Evolutionary conservation across 75 land plant species (phyloP).

Genomic region (Adiantum capillusveneris): DNA sequence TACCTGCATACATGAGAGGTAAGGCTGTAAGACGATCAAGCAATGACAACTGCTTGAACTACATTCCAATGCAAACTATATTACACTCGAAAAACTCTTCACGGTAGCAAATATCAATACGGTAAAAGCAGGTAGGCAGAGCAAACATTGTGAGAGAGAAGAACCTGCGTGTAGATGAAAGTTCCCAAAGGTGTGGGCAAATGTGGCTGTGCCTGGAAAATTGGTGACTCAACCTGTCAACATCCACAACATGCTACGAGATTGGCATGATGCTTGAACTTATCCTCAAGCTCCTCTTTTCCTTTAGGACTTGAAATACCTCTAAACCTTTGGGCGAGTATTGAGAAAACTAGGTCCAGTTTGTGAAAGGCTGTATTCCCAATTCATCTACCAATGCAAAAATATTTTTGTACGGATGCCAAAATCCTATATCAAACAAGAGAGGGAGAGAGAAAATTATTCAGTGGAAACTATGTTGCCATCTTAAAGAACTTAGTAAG

Average conservation of each 20-base stretch:
- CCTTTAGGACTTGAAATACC: conserved; percentile 28
- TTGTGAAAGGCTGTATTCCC: conserved; percentile 67
- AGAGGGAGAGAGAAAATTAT: no score
- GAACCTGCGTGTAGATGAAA: conserved; percentile 64
- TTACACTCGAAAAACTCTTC: conserved; percentile 1
- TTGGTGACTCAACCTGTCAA: conserved; percentile 71
- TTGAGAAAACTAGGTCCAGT: conserved; percentile 60
- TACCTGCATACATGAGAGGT: conserved; percentile 76
- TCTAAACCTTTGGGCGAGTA: conserved; percentile 73
- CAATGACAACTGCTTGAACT: conserved; percentile 61
- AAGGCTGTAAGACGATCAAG: conserved; percentile 61
- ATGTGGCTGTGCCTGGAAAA: conserved; percentile 60
- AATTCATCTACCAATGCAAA: conserved; percentile 72
- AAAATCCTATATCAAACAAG: conserved; percentile 42
- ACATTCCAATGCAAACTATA: background rate
- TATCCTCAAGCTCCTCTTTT: no score
- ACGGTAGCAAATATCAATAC: background rate
- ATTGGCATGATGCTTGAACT: no score
- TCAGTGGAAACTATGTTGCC: no score
- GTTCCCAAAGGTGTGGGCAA: conserved; percentile 78
- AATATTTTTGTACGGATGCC: conserved; percentile 77
- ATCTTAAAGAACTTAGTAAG: no score
- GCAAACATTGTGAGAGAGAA: background rate
- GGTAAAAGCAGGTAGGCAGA: no score
- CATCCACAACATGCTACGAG: no score